Evolutionary conservation across 495 filamentous ascomycete species (phyloP).

Genomic region (Tuber indicum): DNA sequence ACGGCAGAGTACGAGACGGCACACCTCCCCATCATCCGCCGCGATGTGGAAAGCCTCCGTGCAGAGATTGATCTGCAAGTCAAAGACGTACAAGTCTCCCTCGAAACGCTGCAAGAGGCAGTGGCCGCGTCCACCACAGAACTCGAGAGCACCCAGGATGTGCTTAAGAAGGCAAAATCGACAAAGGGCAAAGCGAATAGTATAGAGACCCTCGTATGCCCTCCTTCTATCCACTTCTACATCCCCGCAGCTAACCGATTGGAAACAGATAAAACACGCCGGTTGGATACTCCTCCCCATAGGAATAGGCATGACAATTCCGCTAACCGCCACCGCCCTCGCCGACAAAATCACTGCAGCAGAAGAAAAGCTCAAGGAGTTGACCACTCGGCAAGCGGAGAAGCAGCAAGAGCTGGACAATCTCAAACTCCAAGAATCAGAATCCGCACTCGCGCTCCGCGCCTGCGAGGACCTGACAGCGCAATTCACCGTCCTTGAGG

Average conservation of each 20-base stretch:
- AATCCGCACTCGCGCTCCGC: constrained; percentile 14
- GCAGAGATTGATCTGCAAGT: constrained; percentile 18
- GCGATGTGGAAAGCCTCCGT: constrained; percentile 22
- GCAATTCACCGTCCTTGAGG: constrained; percentile 16
- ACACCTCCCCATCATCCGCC: constrained; percentile 13
- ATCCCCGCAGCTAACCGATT: constrained; percentile 1
- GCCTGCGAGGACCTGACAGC: constrained; percentile 22
- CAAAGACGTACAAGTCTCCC: constrained; percentile 6
- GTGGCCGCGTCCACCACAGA: constrained; percentile 13
- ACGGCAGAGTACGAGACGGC: constrained; percentile 16
- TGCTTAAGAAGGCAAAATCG: constrained; percentile 18
- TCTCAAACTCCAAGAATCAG: constrained; percentile 17
- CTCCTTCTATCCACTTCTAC: neutral
- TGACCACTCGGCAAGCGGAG: constrained; percentile 16
- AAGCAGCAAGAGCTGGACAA: constrained; percentile 20
- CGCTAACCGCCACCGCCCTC: constrained; percentile 25
- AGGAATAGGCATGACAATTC: constrained; percentile 30
- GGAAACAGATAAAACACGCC: constrained; percentile 29
- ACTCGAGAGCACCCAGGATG: constrained; percentile 20
- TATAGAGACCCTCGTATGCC: constrained; percentile 29
- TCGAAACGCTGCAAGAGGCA: constrained; percentile 13
- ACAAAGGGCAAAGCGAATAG: constrained; percentile 27
- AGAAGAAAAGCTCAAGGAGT: constrained; percentile 19
- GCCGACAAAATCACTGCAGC: constrained; percentile 24
- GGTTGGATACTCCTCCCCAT: constrained; percentile 36